These are phyloP conservation scores for Olyra latifolia DNA, from an alignment of 176 grass and related monocot species.

Conservation along the genomic window DNA sequence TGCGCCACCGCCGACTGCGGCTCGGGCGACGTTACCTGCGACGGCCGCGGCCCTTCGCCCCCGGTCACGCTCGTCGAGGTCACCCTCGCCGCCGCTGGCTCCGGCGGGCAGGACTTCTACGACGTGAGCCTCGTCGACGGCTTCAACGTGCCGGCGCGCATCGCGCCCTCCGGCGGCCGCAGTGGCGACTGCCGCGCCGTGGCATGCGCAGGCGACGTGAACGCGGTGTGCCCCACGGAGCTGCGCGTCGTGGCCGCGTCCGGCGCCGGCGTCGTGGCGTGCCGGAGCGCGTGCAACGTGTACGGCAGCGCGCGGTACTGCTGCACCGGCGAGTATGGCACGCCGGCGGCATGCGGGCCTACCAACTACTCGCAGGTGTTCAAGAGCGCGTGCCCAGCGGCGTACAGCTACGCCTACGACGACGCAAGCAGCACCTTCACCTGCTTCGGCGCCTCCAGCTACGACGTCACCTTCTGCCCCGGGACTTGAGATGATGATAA, in stretches of 20 bases:
- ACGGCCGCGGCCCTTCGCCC: constrained; percentile 35
- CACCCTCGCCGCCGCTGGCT: constrained; percentile 40
- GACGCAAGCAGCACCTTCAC: constrained; percentile 73
- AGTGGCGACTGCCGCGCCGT: constrained; percentile 28
- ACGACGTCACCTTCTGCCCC: constrained; percentile 69
- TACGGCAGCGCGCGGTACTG: constrained; percentile 58
- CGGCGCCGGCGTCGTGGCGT: constrained; percentile 41
- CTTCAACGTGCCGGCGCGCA: constrained; percentile 61
- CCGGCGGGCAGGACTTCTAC: constrained; percentile 64
- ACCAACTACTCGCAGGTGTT: constrained; percentile 65
- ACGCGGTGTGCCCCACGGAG: constrained; percentile 50
- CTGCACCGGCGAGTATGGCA: constrained; percentile 58
- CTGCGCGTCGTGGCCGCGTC: constrained; percentile 35
- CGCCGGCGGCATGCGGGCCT: constrained; percentile 46
- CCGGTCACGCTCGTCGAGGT: constrained; percentile 64
- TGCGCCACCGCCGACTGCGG: constrained; percentile 66
- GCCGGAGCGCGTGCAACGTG: constrained; percentile 57
- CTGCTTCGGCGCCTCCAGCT: constrained; percentile 46
- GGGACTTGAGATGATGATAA: background rate
- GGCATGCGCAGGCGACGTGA: constrained; percentile 55
- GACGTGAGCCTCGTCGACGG: constrained; percentile 91
- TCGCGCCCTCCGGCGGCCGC: constrained; percentile 31
- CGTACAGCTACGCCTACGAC: constrained; percentile 74
- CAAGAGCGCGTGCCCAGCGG: constrained; percentile 59
- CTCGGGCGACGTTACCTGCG: constrained; percentile 41